These are phyloP conservation scores for Aspergillus ruber DNA, from an alignment of 2,329 filamentous ascomycete species.

Conservation along the genomic window DNA sequence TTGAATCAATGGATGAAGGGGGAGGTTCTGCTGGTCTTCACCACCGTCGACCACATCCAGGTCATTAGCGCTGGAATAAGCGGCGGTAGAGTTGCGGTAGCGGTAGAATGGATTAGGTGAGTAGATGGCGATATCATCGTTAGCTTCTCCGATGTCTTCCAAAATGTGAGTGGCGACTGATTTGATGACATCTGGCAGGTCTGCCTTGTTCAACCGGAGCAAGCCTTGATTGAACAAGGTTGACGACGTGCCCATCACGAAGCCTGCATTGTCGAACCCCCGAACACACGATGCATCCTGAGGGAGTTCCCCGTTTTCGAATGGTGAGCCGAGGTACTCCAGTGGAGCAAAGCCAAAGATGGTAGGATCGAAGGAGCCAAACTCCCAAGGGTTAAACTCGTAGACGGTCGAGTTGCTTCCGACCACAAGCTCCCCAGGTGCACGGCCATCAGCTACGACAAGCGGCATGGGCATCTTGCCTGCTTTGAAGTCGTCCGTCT, in stretches of 20 bases:
- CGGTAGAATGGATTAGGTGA: constrained; percentile 68
- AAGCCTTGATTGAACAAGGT: constrained; percentile 78
- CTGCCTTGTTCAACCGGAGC: constrained; percentile 54
- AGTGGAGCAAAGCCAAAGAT: constrained; percentile 65
- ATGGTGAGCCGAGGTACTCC: constrained; percentile 66
- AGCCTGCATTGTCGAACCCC: constrained; percentile 78
- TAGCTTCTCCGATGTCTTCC: constrained; percentile 47
- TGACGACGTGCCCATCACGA: constrained; percentile 77
- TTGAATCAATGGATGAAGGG: constrained; percentile 70
- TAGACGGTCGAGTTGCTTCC: constrained; percentile 63
- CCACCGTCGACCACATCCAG: constrained; percentile 74
- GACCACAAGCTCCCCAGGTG: constrained; percentile 55
- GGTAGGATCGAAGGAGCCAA: constrained; percentile 70
- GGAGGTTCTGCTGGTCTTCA: constrained; percentile 71
- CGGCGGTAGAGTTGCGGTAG: constrained; percentile 56
- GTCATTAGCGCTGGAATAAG: constrained; percentile 45
- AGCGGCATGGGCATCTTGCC: constrained; percentile 66
- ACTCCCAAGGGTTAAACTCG: constrained; percentile 74
- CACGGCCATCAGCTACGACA: constrained; percentile 62
- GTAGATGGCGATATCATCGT: constrained; percentile 69
- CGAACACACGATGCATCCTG: constrained; percentile 57
- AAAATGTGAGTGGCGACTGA: constrained; percentile 50
- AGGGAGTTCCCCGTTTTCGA: constrained; percentile 56
- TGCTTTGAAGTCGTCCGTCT: constrained; percentile 55
- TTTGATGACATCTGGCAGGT: constrained; percentile 47